Evolutionary conservation across 169 alveolate genomes (phyloP).

Genomic region (Eimeria zaria): DNA sequence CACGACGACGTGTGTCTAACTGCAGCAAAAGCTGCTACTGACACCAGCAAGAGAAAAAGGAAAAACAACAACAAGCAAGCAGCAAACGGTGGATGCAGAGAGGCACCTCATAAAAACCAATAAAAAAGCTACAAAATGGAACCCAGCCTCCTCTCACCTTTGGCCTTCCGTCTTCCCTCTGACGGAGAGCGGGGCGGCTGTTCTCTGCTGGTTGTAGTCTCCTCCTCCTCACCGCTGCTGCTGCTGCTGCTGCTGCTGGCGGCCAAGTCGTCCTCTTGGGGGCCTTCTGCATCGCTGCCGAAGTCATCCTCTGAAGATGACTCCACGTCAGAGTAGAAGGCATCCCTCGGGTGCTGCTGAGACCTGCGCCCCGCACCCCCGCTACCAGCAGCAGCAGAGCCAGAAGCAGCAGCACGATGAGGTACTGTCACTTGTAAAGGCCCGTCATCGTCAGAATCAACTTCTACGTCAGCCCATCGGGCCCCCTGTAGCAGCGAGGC

Average conservation of each 20-base stretch:
- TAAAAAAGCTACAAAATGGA: too few species aligned
- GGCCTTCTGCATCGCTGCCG: slow-evolving; percentile 42
- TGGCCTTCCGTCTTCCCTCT: slow-evolving; percentile 45
- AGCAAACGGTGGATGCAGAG: neutral
- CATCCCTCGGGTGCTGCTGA: slow-evolving; percentile 65
- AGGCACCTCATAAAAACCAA: too few species aligned
- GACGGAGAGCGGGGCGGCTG: slow-evolving; percentile 25
- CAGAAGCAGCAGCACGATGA: neutral
- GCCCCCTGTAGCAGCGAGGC: slow-evolving; percentile 63
- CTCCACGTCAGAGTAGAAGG: slow-evolving; percentile 64
- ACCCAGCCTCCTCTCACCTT: slow-evolving; percentile 17
- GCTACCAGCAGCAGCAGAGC: neutral
- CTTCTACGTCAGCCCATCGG: slow-evolving; percentile 75
- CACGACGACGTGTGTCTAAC: neutral
- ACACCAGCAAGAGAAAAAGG: neutral
- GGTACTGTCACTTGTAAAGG: neutral
- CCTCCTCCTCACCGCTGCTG: slow-evolving; percentile 50
- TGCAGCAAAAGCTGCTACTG: neutral
- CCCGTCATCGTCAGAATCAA: slow-evolving; percentile 60
- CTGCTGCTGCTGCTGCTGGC: slow-evolving; percentile 70
- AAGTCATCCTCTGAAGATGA: slow-evolving; percentile 56
- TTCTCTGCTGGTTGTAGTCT: slow-evolving; percentile 27
- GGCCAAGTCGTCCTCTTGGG: slow-evolving; percentile 22
- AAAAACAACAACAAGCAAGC: neutral
- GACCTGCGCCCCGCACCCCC: slow-evolving; percentile 17